Evolutionary conservation across 345 rosid genomes (phyloP), one percentile per base, ranked within the genome.

Genomic region (Eucalyptus tenuipes): DNA sequence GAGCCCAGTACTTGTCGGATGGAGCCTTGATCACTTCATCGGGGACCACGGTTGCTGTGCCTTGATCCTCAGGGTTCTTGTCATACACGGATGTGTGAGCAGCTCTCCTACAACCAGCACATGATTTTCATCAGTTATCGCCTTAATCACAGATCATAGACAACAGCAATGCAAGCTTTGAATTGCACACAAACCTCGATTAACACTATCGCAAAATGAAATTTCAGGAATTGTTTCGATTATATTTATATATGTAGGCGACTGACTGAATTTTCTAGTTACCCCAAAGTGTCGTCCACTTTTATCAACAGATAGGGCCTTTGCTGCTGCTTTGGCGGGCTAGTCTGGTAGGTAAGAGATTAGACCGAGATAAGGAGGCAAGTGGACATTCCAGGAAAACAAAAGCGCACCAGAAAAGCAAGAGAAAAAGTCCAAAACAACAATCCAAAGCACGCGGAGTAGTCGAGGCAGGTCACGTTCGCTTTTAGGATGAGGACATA

Each of bases 1-100:
- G 99, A n/a, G 95, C 96, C 99, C 99, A 97, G 88, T 97, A 97
- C 89, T 97, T 92, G 48, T 96, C 95, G 13, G 99, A 92, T 61
- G 92, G 89, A 31, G 95, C 94, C 90, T 92, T 86, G 66, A 97
- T 95, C 88, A 96, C 92, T 79, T 96, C 93, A 53, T 97, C 99
- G 33, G 97, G 96, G 37, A 96, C 97, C 87, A 89, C 88, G 86
- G 88, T 88, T 29, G 98, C 92, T 13, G 59, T 93, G 49, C 85
- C 88, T 17, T 92, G 95, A 66, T 97, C 98, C 45, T 97, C 99
- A 29, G 90, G 84, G 95, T 97, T 97, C 97, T 96, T 97, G 89
- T 97, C 98, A 91, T 96, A 96, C 10, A 86, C 95, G 4, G 99
- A 93, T 7, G 96, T 61, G 91, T 95, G 94, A 5, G 90, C 93